Evolutionary conservation across 768 basidiomycete species (phyloP), one percentile per base, ranked within the genome.

Genomic region (Psilocybe cubensis): DNA sequence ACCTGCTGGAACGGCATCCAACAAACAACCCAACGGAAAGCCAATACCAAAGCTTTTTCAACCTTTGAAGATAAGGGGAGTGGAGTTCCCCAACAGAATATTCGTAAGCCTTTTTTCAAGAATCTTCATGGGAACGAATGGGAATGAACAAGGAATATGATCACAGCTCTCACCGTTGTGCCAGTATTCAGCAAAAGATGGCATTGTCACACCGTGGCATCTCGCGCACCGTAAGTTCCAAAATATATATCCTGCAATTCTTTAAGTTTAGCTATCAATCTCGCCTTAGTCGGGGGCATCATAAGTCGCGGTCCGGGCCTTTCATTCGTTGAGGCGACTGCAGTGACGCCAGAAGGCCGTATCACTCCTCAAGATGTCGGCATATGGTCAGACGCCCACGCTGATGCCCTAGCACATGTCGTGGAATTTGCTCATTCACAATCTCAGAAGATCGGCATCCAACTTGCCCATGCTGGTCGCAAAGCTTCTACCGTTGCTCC

Each of bases 391-490:
- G 86, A 86, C 58, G 74, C 71, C 62, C 74, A 68, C 60, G 67
- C 66, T 58, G 41, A 41, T n/a, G 52, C 59, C 31, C 70, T 62
- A 52, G 57, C 78, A 54, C 68, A 80, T 31, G 76, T 92, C 59
- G 81, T 86, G 63, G 82, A 86, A 57, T 89, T 91, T 53, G 87
- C 87, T 18, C 87, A 89, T 65, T 82, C 84, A 0, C 86, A 88
- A 62, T 81, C 79, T 44, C 84, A 88, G 66, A 85, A 86, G 48
- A 81, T 92, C 24, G 91, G 76, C 6, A 86, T 92, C 54, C 92
- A 93, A 62, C 79, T 93, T n/a, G 86, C 81, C 0, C 91, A 93
- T 60, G 87, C 89, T 0, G 91, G 91, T 0, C 77, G 90, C 17
- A 92, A 92, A 68, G 88, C 83, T 0, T 85, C 84, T 6, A 85